Evolutionary conservation across 2,329 filamentous ascomycete genomes (phyloP).

Genomic region (Microthyrium microscopicum): DNA sequence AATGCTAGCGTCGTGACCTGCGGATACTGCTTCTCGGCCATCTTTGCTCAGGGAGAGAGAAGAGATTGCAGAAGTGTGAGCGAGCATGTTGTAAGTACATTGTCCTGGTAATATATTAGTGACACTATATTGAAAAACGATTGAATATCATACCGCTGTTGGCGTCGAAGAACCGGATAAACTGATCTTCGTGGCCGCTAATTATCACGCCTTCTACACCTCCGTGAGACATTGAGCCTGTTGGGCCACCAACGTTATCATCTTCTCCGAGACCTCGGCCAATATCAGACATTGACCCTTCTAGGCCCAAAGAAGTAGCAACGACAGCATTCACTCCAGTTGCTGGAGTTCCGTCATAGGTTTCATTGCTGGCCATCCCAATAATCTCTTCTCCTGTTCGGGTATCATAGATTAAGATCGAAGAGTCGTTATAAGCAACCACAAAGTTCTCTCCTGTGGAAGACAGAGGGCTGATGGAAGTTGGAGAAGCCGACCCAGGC

Average conservation of each 20-base stretch:
- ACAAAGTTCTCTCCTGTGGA: conserved; percentile 74
- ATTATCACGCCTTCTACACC: conserved; percentile 83
- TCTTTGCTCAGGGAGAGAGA: conserved; percentile 84
- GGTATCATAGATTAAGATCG: conserved; percentile 84
- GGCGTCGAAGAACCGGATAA: conserved; percentile 93
- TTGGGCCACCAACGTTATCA: conserved; percentile 58
- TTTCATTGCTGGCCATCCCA: conserved; percentile 84
- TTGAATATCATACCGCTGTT: conserved; percentile 67
- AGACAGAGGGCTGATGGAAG: conserved; percentile 82
- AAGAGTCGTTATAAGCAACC: conserved; percentile 79
- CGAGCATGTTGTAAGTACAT: conserved; percentile 98
- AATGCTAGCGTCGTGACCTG: conserved; percentile 85
- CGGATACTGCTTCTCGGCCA: conserved; percentile 84
- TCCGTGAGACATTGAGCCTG: conserved; percentile 57
- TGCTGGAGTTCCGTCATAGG: conserved; percentile 72
- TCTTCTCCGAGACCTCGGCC: conserved; percentile 48
- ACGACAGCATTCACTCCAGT: conserved; percentile 83
- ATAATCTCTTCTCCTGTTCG: conserved; percentile 81
- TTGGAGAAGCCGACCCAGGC: conserved; percentile 56
- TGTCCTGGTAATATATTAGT: conserved; percentile 51
- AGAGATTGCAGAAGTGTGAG: conserved; percentile 85
- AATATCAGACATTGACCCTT: background rate
- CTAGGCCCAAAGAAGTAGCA: conserved; percentile 62
- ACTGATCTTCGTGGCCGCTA: conserved; percentile 89
- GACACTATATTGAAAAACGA: conserved; percentile 1